Evolutionary conservation across 2,329 filamentous ascomycete genomes (phyloP).

Genomic region (Diaporthe helianthi): DNA sequence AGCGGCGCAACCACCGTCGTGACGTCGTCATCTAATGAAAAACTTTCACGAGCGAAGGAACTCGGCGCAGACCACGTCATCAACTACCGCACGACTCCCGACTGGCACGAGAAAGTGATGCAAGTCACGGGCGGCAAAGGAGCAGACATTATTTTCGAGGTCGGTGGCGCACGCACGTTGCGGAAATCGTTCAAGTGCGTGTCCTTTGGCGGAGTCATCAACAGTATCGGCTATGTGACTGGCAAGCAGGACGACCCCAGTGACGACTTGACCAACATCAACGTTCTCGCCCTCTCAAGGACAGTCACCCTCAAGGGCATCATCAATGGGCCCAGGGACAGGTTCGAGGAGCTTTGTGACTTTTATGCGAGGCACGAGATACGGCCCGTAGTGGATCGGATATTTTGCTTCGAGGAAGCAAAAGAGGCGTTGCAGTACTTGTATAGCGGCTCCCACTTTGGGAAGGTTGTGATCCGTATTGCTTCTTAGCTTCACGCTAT

Average conservation of each 20-base stretch:
- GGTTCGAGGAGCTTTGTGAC: slow-evolving; percentile 41
- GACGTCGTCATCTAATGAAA: slow-evolving; percentile 61
- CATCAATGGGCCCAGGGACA: slow-evolving; percentile 63
- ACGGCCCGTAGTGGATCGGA: slow-evolving; percentile 50
- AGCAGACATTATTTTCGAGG: slow-evolving; percentile 63
- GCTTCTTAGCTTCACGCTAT: neutral
- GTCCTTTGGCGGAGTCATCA: slow-evolving; percentile 62
- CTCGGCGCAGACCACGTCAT: slow-evolving; percentile 60
- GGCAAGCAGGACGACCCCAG: slow-evolving; percentile 55
- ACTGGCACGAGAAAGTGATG: slow-evolving; percentile 59
- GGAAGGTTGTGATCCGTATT: slow-evolving; percentile 55
- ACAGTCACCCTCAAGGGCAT: slow-evolving; percentile 55
- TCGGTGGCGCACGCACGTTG: slow-evolving; percentile 59
- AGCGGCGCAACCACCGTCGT: slow-evolving; percentile 58
- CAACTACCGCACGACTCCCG: slow-evolving; percentile 60
- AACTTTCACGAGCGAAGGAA: slow-evolving; percentile 53
- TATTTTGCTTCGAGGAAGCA: slow-evolving; percentile 51
- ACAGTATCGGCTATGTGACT: slow-evolving; percentile 49
- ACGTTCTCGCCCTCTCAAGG: slow-evolving; percentile 51
- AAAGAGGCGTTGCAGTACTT: slow-evolving; percentile 57
- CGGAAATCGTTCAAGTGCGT: slow-evolving; percentile 60
- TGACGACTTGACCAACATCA: slow-evolving; percentile 61
- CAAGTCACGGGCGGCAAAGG: slow-evolving; percentile 52
- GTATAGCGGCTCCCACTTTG: slow-evolving; percentile 58
- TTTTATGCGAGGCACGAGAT: slow-evolving; percentile 47